Evolutionary conservation across 768 basidiomycete genomes (phyloP), one percentile per base, ranked within the genome.

Genomic region (Tephrocybe sp.): DNA sequence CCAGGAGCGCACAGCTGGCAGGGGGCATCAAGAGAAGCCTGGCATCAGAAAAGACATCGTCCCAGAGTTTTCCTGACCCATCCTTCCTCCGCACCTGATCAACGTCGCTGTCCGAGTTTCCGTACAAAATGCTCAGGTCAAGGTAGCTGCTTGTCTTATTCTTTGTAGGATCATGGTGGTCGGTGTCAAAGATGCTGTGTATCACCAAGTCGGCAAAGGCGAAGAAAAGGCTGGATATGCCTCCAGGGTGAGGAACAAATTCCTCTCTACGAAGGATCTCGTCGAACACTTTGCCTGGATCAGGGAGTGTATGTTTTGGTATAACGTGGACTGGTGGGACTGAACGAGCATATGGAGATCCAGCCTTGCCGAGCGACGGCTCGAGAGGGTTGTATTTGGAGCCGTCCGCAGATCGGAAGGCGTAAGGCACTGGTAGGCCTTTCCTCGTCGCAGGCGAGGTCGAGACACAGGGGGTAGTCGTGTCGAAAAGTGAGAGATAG

Each of bases 131-230:
- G 57, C 82, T 83, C 34, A 92, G 62, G 60, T 92, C 90, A 13
- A 92, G 72, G 65, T 92, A 92, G 57, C 83, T 84, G 61, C 82
- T 84, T 0, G 82, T 67, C 36, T 78, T 66, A 59, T 92, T 92
- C 48, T 79, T 73, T 1, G 70, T 72, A 62, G 67, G 71, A 60
- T 83, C 73, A 3, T 16, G 38, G 27, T 60, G 67, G 51, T 76
- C 82, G 6, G 77, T 77, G 54, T 84, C 69, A 70, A 92, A 92
- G 54, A 85, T 74, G 47, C 70, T 74, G 64, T 91, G 88, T 56
- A 87, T 88, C 50, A 91, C 71, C 49, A 90, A 66, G 57, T 88
- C 77, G 11, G 88, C 88, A 58, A 91, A 88, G 0, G 88, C 84
- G 57, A 90, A 91, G 67, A 90, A 86, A 16, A 87, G 67, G 51